These are phyloP conservation scores for Zhuliangozyma parablackwelliae DNA, from an alignment of 1,139 yeast genomes.

Conservation along the genomic window DNA sequence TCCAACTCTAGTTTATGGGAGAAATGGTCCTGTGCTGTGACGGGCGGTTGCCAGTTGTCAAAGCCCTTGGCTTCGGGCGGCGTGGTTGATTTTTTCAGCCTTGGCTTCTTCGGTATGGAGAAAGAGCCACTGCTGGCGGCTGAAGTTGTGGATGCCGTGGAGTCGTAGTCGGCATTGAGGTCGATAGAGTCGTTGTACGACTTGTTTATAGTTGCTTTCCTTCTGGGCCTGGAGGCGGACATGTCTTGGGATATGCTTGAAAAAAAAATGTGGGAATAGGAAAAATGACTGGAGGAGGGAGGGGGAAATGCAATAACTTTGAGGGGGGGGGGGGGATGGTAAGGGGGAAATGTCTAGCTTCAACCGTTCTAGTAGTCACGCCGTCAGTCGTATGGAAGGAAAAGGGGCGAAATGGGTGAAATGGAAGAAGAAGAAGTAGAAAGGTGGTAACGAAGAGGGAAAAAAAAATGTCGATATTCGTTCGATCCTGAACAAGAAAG, in stretches of 20 bases:
- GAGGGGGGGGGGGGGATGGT: too few relatives aligned
- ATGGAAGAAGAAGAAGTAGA: too few relatives aligned
- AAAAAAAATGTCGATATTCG: neutral
- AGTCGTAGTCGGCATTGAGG: constrained; percentile 6
- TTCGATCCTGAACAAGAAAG: too few relatives aligned
- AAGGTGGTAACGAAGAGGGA: neutral
- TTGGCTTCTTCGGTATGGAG: constrained; percentile 3
- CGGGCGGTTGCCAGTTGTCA: constrained; percentile 40
- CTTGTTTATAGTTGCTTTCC: constrained; percentile 44
- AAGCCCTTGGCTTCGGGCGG: constrained; percentile 14
- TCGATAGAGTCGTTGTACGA: constrained; percentile 38
- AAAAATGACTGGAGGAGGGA: neutral
- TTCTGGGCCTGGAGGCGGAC: constrained; percentile 35
- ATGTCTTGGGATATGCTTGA: constrained; percentile 7
- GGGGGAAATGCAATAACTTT: neutral
- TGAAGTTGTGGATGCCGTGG: constrained; percentile 4
- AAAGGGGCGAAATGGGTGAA: too few relatives aligned
- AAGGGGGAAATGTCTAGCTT: too few relatives aligned
- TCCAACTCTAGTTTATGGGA: constrained; percentile 31
- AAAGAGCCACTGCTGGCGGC: constrained; percentile 1
- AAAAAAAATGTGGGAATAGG: neutral
- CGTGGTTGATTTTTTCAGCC: neutral
- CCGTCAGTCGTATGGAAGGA: too few relatives aligned
- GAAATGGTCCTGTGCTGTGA: constrained; percentile 28
- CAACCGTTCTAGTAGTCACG: too few relatives aligned